Evolutionary conservation across 2,329 filamentous ascomycete species (phyloP).

Genomic region (Venturia pyrina): DNA sequence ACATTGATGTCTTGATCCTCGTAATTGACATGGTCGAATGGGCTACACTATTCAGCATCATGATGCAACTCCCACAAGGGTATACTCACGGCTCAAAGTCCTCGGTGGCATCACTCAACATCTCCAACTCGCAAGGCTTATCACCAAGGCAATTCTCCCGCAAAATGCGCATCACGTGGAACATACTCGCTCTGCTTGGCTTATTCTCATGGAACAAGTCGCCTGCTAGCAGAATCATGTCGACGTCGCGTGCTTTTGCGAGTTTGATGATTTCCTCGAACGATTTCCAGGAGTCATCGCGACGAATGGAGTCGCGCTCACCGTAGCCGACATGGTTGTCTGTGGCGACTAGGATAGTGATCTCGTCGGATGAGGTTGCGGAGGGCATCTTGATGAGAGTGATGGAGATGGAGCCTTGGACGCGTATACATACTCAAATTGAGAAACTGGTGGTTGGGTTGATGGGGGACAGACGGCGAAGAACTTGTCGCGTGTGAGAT

Average conservation of each 20-base stretch:
- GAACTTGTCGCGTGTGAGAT: background rate
- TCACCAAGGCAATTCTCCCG: slow-evolving; percentile 90
- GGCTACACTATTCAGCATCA: slow-evolving; percentile 26
- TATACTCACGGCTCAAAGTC: slow-evolving; percentile 60
- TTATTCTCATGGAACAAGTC: slow-evolving; percentile 99
- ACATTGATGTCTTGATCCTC: slow-evolving; percentile 96
- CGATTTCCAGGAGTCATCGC: slow-evolving; percentile 90
- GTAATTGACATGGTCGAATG: slow-evolving; percentile 93
- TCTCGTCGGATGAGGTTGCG: slow-evolving; percentile 59
- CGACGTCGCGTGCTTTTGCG: slow-evolving; percentile 79
- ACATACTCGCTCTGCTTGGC: slow-evolving; percentile 89
- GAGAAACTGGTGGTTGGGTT: background rate
- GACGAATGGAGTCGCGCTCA: slow-evolving; percentile 86
- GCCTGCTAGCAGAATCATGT: slow-evolving; percentile 92
- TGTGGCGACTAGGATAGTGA: slow-evolving; percentile 86
- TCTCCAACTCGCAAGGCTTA: slow-evolving; percentile 90
- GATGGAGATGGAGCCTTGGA: background rate
- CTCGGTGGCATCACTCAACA: slow-evolving; percentile 84
- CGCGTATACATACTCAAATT: background rate
- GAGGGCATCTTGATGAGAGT: background rate
- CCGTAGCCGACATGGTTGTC: slow-evolving; percentile 98
- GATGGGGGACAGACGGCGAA: background rate
- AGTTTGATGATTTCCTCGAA: slow-evolving; percentile 94
- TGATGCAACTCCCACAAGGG: background rate
- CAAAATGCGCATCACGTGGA: slow-evolving; percentile 91